phyloP scores from a whole-genome alignment of 169 alveolate genomes.

The Babesia divergens region DNA sequence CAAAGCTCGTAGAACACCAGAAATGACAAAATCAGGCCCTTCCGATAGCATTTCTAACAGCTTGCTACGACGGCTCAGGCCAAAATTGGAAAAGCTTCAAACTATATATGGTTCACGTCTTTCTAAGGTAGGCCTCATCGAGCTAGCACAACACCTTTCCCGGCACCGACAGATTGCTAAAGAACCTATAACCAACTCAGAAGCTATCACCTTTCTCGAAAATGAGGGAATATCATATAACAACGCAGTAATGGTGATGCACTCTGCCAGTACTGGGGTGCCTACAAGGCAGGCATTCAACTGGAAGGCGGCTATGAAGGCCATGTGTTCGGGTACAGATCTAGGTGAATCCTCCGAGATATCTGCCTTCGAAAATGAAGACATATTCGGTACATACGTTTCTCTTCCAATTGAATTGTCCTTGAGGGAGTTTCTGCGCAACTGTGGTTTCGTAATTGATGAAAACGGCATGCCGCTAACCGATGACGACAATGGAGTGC shows the following conservation, averaged over 20 bases:
- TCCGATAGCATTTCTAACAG: slow-evolving; percentile 11
- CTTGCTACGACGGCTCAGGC: background rate
- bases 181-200: background rate
- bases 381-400: slow-evolving; percentile 1
- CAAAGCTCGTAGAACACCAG: slow-evolving; percentile 6
- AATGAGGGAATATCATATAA: slow-evolving; percentile 24
- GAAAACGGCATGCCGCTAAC: slow-evolving; percentile 27
- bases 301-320: slow-evolving; percentile 35
- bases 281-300: slow-evolving; percentile 9
- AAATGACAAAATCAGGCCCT: background rate
- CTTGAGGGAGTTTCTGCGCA: slow-evolving; percentile 20
- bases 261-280: background rate
- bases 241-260: slow-evolving; percentile 31
- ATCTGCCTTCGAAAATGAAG: background rate
- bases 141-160: slow-evolving; percentile 11
- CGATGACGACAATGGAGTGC: background rate
- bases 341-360: background rate
- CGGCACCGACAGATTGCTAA: background rate
- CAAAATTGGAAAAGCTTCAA: background rate
- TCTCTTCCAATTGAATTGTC: slow-evolving; percentile 10
- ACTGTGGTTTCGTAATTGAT: slow-evolving; percentile 24
- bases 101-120: background rate
- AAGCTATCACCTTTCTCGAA: slow-evolving; percentile 19
- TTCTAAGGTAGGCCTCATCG: slow-evolving; percentile 11
- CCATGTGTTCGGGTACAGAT: slow-evolving; percentile 16